phyloP scores from a whole-genome alignment of 768 basidiomycete species.

The Russula vinacea region DNA sequence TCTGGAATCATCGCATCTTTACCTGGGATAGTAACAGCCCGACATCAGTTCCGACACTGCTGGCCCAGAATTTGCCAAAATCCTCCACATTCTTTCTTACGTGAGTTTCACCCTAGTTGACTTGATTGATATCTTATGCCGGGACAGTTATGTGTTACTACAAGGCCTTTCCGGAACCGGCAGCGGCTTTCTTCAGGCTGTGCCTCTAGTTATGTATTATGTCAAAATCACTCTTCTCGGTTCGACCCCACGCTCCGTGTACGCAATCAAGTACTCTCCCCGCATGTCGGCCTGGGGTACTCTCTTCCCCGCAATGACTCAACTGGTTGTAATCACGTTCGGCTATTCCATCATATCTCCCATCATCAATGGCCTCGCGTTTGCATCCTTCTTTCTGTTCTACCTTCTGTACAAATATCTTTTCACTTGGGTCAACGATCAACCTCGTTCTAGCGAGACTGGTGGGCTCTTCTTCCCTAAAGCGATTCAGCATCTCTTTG shows the following conservation, averaged over 20 bases:
- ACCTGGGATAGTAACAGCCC: conserved; percentile 64
- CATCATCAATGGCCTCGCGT: conserved; percentile 87
- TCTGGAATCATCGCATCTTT: conserved; percentile 81
- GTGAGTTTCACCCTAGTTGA: conserved; percentile 38
- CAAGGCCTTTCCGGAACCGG: conserved; percentile 79
- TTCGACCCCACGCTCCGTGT: conserved; percentile 83
- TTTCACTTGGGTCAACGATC: conserved; percentile 55
- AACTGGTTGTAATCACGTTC: conserved; percentile 76
- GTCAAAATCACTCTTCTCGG: conserved; percentile 85
- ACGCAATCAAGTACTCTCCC: conserved; percentile 74
- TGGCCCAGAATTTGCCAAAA: conserved; percentile 76
- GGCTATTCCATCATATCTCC: conserved; percentile 89
- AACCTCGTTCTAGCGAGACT: conserved; percentile 67
- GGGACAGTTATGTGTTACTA: conserved; percentile 62
- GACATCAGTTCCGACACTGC: conserved; percentile 59
- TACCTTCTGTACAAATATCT: conserved; percentile 71
- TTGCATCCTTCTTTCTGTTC: conserved; percentile 76
- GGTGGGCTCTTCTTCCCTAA: conserved; percentile 96
- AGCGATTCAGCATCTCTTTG: conserved; percentile 89
- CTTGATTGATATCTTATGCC: background rate
- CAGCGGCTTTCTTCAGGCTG: conserved; percentile 76
- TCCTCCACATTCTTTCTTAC: conserved; percentile 91
- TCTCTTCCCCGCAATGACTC: conserved; percentile 65
- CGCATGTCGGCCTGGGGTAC: conserved; percentile 73
- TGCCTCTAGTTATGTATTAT: conserved; percentile 77